Evolutionary conservation across 768 basidiomycete species (phyloP), one percentile per base, ranked within the genome.

Genomic region (Pholiota microspora): DNA sequence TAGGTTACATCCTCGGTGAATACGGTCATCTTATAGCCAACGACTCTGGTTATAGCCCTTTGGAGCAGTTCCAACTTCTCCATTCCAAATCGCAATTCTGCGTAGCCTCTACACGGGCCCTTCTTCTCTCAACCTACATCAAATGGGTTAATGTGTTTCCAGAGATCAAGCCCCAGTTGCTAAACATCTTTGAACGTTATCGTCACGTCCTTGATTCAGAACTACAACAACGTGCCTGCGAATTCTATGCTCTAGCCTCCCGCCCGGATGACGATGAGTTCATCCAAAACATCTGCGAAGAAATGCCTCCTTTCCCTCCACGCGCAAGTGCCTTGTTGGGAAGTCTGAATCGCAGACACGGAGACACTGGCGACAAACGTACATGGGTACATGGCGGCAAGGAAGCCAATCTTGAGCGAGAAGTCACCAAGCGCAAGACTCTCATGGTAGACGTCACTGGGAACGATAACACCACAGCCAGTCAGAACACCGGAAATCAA

Each of bases 141-240:
- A 99, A 99, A 81, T 98, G 96, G 96, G 94, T 97, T 59, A 99
- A 99, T 68, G 92, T 99, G 53, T 99, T 98, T 71, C 97, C 97
- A 16, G 97, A 99, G 70, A 97, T 99, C 73, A 97, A 95, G 63
- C 81, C 87, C 6, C 94, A 98, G 61, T 83, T 99, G 25, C 64
- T 98, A 67, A 90, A 88, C 69, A 93, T 98, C 62, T 97, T 99
- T 62, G 94, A 98, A 63, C 92, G 94, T 13, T 98, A 97, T 67
- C 86, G 94, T n/a, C 93, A 96, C 64, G 92, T 98, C 42, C 84
- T 99, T 12, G 97, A 99, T 70, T 87, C 94, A 15, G 97, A 99
- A 65, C 78, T 99, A 2, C 97, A 99, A 69, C 97, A 99, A 69
- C 88, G 97, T 51, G 97, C 97, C 38, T 98, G 96, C 82, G 97